Evolutionary conservation across 1,284 basidiomycete genomes (phyloP).

Genomic region (Sanghuangporus baumii): DNA sequence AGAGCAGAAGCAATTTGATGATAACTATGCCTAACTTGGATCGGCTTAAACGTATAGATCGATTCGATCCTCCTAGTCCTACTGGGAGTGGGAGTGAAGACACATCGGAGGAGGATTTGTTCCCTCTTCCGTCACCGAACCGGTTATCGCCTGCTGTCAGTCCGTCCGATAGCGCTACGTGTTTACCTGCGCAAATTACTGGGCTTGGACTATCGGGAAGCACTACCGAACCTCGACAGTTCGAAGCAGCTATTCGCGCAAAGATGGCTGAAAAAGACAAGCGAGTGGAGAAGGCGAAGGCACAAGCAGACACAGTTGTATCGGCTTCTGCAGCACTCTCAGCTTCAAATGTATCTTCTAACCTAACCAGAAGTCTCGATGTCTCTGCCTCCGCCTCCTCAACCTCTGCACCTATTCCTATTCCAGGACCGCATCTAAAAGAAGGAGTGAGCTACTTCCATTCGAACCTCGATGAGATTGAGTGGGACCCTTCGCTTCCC

Average conservation of each 20-base stretch:
- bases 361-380: neutral
- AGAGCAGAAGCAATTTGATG: neutral
- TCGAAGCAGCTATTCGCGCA: constrained; percentile 14
- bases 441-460: neutral
- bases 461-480: constrained; percentile 13
- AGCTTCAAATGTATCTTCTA: neutral
- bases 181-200: neutral
- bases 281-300: neutral
- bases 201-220: neutral
- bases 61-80: neutral
- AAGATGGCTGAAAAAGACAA: constrained; percentile 11
- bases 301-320: neutral
- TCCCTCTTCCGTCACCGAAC: constrained; percentile 21
- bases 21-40: neutral
- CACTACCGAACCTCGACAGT: constrained; percentile 6
- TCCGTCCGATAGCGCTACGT: constrained; percentile 12
- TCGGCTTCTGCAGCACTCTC: neutral
- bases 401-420: constrained; percentile 3
- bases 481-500: constrained; percentile 10
- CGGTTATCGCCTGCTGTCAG: constrained; percentile 15
- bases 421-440: neutral
- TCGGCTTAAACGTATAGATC: neutral
- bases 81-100: constrained; percentile 3
- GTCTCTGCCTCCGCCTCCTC: neutral
- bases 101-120: constrained; percentile 18